Evolutionary conservation across 2,329 filamentous ascomycete genomes (phyloP).

Genomic region (Hypoxylon sp.): DNA sequence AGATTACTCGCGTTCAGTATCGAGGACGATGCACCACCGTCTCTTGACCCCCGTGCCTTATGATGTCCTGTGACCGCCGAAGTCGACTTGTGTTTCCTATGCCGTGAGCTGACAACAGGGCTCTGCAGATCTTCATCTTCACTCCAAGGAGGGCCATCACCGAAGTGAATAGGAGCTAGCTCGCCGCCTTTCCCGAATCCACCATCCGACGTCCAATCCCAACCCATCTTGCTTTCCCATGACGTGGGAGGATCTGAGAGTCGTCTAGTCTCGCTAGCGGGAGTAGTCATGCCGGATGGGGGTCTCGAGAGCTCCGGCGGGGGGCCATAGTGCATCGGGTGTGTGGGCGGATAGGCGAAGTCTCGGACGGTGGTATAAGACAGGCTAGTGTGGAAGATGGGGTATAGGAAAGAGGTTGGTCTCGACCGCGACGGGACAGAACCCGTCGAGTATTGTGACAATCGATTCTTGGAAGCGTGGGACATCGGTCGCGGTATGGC

Average conservation of each 20-base stretch:
- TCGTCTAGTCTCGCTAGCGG: conserved; percentile 81
- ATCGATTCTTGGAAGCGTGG: conserved; percentile 82
- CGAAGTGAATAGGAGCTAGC: conserved; percentile 85
- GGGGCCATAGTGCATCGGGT: conserved; percentile 96
- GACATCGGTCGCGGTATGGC: conserved; percentile 76
- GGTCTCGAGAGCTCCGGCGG: conserved; percentile 77
- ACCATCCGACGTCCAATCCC: conserved; percentile 68
- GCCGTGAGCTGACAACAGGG: conserved; percentile 85
- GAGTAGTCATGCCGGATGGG: conserved; percentile 86
- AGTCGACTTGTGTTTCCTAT: conserved; percentile 86
- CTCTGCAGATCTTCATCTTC: conserved; percentile 96
- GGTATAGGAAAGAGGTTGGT: conserved; percentile 84
- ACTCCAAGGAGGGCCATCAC: conserved; percentile 91
- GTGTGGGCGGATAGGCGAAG: conserved; percentile 87
- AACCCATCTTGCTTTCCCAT: conserved; percentile 78
- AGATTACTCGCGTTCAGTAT: conserved; percentile 64
- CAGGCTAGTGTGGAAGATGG: conserved; percentile 86
- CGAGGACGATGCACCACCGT: conserved; percentile 56
- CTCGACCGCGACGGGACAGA: conserved; percentile 79
- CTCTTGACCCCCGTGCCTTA: conserved; percentile 61
- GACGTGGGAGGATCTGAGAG: conserved; percentile 84
- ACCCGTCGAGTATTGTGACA: conserved; percentile 85
- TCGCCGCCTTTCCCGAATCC: conserved; percentile 74
- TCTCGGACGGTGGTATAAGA: conserved; percentile 92
- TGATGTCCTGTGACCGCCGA: conserved; percentile 63